Evolutionary conservation across 495 filamentous ascomycete genomes (phyloP).

Genomic region (Apodospora peruviana): DNA sequence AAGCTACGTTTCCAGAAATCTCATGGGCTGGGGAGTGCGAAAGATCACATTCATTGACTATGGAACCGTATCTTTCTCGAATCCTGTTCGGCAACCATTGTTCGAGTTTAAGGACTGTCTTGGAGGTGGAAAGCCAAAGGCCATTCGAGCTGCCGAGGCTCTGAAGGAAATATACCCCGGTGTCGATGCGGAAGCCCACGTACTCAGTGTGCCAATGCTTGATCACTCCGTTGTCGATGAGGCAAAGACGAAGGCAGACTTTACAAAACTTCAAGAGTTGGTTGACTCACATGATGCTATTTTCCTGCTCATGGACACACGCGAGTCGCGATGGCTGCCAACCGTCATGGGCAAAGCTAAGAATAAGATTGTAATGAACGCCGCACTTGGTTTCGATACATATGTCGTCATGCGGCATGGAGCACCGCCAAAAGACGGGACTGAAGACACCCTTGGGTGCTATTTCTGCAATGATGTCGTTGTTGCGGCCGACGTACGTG

Average conservation of each 20-base stretch:
- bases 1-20: conserved; percentile 82
- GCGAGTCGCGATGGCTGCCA: conserved; percentile 93
- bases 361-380: conserved; percentile 93
- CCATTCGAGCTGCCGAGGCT: conserved; percentile 71
- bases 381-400: conserved; percentile 91
- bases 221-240: conserved; percentile 80
- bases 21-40: conserved; percentile 95
- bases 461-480: conserved; percentile 99
- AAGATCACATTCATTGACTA: conserved; percentile 97
- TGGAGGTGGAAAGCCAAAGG: conserved; percentile 79
- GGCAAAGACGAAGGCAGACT: conserved; percentile 60
- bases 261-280: conserved; percentile 63
- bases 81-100: conserved; percentile 90
- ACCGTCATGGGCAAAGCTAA: conserved; percentile 93
- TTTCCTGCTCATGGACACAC: conserved; percentile 93
- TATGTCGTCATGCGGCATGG: conserved; percentile 98
- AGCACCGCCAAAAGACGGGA: conserved; percentile 44
- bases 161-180: conserved; percentile 86
- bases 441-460: conserved; percentile 69
- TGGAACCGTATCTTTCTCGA: conserved; percentile 92
- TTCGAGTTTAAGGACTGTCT: conserved; percentile 88
- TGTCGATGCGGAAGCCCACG: conserved; percentile 70
- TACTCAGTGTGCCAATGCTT: conserved; percentile 87
- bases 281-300: conserved; percentile 87
- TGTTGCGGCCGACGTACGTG: conserved; percentile 82